Evolutionary conservation across 371 early-diverging fungal genomes (phyloP).

Genomic region (Rhizopus stolonifer): DNA sequence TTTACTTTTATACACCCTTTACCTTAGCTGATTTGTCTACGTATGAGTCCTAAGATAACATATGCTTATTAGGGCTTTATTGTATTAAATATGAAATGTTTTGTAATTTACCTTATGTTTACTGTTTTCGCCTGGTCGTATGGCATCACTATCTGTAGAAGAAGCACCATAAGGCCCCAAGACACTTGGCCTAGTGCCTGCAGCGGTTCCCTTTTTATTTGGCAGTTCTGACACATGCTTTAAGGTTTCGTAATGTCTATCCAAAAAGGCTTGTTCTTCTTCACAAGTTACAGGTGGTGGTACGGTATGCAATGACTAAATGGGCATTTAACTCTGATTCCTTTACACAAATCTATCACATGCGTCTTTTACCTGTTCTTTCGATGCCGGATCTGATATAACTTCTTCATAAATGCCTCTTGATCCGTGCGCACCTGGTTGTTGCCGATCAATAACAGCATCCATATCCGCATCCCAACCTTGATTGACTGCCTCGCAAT

Average conservation of each 20-base stretch:
- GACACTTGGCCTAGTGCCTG: conserved; percentile 30
- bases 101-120: background rate
- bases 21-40: conserved; percentile 15
- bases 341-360: background rate
- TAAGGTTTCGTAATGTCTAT: conserved; percentile 70
- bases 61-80: background rate
- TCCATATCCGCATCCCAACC: conserved; percentile 65
- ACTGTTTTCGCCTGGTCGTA: conserved; percentile 8
- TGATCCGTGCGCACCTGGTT: conserved; percentile 38
- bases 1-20: conserved; percentile 2
- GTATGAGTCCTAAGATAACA: conserved; percentile 5
- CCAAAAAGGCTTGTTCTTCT: conserved; percentile 83
- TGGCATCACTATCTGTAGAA: conserved; percentile 8
- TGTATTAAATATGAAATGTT: background rate
- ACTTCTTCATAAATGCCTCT: conserved; percentile 46
- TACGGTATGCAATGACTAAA: conserved; percentile 24
- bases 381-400: conserved; percentile 39
- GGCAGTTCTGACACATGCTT: conserved; percentile 42
- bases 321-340: background rate
- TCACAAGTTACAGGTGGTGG: conserved; percentile 61
- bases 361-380: conserved; percentile 48
- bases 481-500: conserved; percentile 59
- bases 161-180: conserved; percentile 32
- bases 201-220: conserved; percentile 30
- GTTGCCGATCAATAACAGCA: conserved; percentile 38